Evolutionary conservation across 805 yeast species (phyloP), one percentile per base, ranked within the genome.

Genomic region (Maudiozyma barnettii): DNA sequence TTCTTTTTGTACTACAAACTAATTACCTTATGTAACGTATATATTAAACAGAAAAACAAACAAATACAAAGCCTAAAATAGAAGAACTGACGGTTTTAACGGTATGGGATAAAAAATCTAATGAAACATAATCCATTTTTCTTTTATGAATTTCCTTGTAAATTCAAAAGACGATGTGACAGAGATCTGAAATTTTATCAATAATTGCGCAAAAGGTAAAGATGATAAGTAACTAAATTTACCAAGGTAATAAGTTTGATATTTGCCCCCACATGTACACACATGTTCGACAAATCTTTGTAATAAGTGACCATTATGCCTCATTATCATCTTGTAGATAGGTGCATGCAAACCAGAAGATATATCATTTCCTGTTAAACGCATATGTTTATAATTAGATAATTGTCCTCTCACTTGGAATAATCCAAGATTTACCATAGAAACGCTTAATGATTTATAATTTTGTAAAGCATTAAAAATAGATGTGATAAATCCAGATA

Each of bases 321-420:
- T 50, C 49, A 53, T 50, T 13, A 63, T 59, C n/a, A 61, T 36
- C 36, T 50, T 50, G 47, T 60, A 63, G 4, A 62, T 51, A 2
- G 66, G 66, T 9, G 39, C 42, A 26, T 60, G 52, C n/a, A 63
- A 41, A 12, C 56, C 43, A 1, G 38, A 49, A n/a, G 53, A 52
- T 2, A 62, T 56, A 44, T 59, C 53, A 2, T 61, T 50, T 7
- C 67, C 67, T 23, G 45, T 35, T 18, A 51, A 35, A 6, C 52
- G 51, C 35, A 62, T 44, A 44, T 59, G 57, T 51, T 63, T 63
- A 47, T 61, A 63, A 44, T 57, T 62, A 19, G 66, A 62, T 13
- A 64, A 57, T 44, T 63, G 66, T 3, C 65, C 63, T 1, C 59
- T 60, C 29, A 63, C 53, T 44, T 57, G 58, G 23, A 63, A 45